A percentile compares a stretch with the other conserved stretches of the same genome.
Conservation (phyloP, 2,329 filamentous ascomycete species). For the Tolypocladium paradoxum region DNA sequence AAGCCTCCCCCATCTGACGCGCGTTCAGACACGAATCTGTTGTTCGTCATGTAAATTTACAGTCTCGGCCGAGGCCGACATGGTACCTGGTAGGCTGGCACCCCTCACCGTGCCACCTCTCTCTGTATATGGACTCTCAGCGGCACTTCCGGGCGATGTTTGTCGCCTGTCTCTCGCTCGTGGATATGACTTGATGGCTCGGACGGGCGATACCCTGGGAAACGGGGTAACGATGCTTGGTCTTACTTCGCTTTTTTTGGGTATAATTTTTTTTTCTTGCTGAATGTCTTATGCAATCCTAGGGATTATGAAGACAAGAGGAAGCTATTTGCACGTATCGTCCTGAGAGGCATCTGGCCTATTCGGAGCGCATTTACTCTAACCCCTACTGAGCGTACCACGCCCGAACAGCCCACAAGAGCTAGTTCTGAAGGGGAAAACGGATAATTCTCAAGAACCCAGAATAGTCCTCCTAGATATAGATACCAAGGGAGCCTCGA, state of each 20-base stretch:
- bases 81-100: not conserved
- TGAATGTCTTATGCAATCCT: no score
- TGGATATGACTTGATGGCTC: not conserved
- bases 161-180: not conserved
- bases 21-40: conserved; percentile 42
- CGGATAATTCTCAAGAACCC: no score
- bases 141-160: not conserved
- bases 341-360: no score
- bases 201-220: not conserved
- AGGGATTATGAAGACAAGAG: no score
- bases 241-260: not conserved
- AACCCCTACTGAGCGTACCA: no score
- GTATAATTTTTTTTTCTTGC: no score
- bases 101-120: not conserved
- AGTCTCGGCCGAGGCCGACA: not conserved
- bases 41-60: conserved; percentile 48
- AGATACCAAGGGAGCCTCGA: no score
- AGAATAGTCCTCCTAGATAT: no score
- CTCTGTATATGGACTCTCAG: not conserved
- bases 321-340: no score
- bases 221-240: not conserved
- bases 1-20: conserved; percentile 4
- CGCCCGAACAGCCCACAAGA: no score
- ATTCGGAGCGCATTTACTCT: no score
- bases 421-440: no score